Evolutionary conservation across 1,139 yeast genomes (phyloP).

Genomic region (Suhomyces yuchorum): DNA sequence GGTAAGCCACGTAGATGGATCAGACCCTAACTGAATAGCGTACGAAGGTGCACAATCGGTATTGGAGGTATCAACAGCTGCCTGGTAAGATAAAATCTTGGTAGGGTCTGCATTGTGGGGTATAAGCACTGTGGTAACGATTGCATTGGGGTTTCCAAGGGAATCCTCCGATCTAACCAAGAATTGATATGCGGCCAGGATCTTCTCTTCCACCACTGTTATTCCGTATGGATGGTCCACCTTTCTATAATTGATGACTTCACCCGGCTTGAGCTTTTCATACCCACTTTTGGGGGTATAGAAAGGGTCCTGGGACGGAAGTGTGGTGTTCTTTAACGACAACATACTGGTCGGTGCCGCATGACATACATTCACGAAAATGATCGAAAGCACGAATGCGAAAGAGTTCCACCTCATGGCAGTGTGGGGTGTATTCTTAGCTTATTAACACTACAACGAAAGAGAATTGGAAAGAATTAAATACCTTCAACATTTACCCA

Average conservation of each 20-base stretch:
- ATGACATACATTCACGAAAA: background rate
- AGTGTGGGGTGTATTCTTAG: no score
- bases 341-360: constrained; percentile 9
- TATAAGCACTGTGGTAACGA: constrained; percentile 34
- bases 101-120: constrained; percentile 34
- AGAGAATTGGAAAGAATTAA: no score
- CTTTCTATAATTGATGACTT: constrained; percentile 28
- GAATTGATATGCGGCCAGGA: constrained; percentile 32
- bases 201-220: constrained; percentile 18
- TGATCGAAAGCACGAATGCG: background rate
- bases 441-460: no score
- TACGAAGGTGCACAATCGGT: constrained; percentile 38
- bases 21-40: constrained; percentile 27
- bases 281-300: constrained; percentile 30
- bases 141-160: constrained; percentile 32
- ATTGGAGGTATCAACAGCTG: constrained; percentile 36
- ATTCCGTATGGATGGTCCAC: constrained; percentile 2
- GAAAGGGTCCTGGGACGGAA: constrained; percentile 26
- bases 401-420: constrained; percentile 1
- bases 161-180: constrained; percentile 37
- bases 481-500: no score
- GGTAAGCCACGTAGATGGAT: constrained; percentile 6
- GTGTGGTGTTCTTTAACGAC: background rate
- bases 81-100: constrained; percentile 34
- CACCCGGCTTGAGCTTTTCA: constrained; percentile 28